Evolutionary conservation across 202 grass and related monocot species (phyloP).

Genomic region (Eragrostis tef): DNA sequence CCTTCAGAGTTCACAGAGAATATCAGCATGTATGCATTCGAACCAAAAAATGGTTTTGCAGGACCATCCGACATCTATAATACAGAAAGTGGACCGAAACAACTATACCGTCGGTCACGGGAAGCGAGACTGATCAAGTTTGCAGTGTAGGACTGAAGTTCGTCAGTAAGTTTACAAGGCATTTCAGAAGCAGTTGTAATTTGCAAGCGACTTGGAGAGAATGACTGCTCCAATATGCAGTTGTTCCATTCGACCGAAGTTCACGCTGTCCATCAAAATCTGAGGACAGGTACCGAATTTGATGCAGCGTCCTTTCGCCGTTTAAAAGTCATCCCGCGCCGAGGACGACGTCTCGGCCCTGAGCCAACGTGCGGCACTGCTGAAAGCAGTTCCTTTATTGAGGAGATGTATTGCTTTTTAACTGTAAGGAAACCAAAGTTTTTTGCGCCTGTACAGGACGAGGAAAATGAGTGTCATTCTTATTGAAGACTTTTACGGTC

Average conservation of each 20-base stretch:
- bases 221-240: too few species aligned
- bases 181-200: neutral
- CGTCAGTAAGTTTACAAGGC: neutral
- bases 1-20: too few species aligned
- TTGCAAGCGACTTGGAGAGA: neutral
- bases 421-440: too few species aligned
- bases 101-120: neutral
- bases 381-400: too few species aligned
- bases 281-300: neutral
- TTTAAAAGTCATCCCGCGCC: neutral
- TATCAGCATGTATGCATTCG: neutral
- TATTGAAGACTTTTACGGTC: too few species aligned
- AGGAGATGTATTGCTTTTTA: too few species aligned
- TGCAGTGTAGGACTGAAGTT: neutral
- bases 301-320: neutral
- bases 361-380: constrained; percentile 16
- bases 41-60: neutral
- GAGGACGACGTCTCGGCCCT: constrained; percentile 3
- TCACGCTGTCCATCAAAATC: neutral
- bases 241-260: neutral
- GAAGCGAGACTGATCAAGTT: neutral
- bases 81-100: neutral
- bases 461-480: neutral
- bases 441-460: neutral
- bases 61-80: neutral